Percentiles rank a stretch among this genome's conserved stretches.
phyloP scores from a whole-genome alignment of 768 basidiomycete genomes.

The Chalciporus piperatus region DNA sequence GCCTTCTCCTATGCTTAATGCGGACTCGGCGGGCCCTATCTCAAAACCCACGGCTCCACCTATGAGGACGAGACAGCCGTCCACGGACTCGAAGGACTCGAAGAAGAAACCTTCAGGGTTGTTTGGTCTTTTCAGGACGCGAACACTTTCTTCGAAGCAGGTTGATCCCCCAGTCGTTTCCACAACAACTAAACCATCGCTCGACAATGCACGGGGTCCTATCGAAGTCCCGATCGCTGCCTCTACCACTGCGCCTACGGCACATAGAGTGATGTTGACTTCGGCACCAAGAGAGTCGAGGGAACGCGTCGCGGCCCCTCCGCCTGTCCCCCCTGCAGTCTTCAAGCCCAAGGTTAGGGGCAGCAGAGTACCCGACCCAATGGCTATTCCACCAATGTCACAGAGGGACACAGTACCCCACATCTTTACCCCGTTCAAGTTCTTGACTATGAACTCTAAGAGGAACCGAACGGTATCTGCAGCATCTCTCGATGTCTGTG shows the following conservation, averaged over 20 bases:
- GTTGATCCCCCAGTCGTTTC: constrained; percentile 22
- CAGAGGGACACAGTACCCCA: constrained; percentile 43
- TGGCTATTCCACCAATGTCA: constrained; percentile 29
- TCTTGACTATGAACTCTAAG: constrained; percentile 48
- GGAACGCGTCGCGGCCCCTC: constrained; percentile 2
- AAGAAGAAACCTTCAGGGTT: constrained; percentile 30
- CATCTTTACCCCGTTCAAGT: constrained; percentile 61
- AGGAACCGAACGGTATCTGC: constrained; percentile 67
- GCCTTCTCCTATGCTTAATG: constrained; percentile 43
- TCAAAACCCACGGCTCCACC: constrained; percentile 14
- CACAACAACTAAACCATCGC: constrained; percentile 16
- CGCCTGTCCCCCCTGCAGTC: constrained; percentile 2
- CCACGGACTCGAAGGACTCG: constrained; percentile 34
- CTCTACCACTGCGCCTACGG: constrained; percentile 1
- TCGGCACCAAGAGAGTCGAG: constrained; percentile 18
- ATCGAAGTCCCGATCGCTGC: constrained; percentile 6
- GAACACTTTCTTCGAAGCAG: constrained; percentile 31
- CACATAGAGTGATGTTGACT: constrained; percentile 15
- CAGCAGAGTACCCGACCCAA: constrained; percentile 20
- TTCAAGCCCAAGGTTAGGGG: constrained; percentile 16
- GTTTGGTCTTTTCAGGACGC: constrained; percentile 30
- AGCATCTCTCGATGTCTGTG: constrained; percentile 73
- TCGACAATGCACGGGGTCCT: constrained; percentile 19
- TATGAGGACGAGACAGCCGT: constrained; percentile 22
- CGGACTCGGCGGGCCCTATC: constrained; percentile 17